These are phyloP conservation scores for Leccinum fibrillosum DNA, from an alignment of 768 basidiomycete species.

Conservation along the genomic window DNA sequence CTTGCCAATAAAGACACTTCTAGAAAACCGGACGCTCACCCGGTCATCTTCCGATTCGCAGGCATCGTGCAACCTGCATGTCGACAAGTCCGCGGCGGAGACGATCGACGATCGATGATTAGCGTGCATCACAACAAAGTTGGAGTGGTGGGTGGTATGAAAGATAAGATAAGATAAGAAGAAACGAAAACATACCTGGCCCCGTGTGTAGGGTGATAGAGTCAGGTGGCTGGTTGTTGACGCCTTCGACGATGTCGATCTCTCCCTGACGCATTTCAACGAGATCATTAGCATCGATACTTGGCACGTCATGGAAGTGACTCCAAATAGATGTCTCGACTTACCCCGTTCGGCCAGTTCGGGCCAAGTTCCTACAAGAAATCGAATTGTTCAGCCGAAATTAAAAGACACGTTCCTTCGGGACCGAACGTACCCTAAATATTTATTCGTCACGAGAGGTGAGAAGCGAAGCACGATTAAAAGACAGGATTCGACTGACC, in stretches of 20 bases:
- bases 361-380: conserved; percentile 23
- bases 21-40: conserved; percentile 18
- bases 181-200: conserved; percentile 13
- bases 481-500: conserved; percentile 12
- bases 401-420: not conserved
- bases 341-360: conserved; percentile 27
- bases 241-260: conserved; percentile 34
- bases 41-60: conserved; percentile 23
- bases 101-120: not conserved
- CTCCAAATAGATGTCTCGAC: not conserved
- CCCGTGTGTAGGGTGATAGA: conserved; percentile 29
- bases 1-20: not conserved
- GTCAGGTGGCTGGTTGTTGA: conserved; percentile 30
- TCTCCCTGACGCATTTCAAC: conserved; percentile 23
- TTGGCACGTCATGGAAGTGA: not conserved
- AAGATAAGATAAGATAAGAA: not conserved
- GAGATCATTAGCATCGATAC: not conserved
- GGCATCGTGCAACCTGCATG: conserved; percentile 35
- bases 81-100: not conserved
- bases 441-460: not conserved
- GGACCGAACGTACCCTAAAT: conserved; percentile 19
- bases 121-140: not conserved
- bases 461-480: not conserved
- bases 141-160: not conserved
- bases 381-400: not conserved